Base-by-base conservation (phyloP, 2,329 filamentous ascomycete species). In the Arthroderma sp. region DNA sequence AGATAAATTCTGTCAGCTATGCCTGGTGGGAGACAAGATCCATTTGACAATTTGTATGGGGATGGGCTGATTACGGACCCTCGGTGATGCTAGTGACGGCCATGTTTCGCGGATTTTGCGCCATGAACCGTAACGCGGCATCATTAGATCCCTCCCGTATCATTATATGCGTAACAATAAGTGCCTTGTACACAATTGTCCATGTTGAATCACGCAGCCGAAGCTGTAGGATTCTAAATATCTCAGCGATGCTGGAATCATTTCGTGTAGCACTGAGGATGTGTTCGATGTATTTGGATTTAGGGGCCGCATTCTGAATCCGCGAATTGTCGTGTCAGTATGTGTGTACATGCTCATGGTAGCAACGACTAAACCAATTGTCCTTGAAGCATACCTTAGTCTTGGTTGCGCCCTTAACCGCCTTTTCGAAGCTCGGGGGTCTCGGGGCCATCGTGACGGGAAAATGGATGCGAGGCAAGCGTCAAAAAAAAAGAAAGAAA, bases 231-330 rank as follows among this genome's bases (percentile, higher is more conserved):
- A 87, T 85, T 49, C 91, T 81, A 64, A 98, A 96, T 59, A 98
- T 85, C 68, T 98, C 91, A 48, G 82, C 89, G 48, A 98, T 86
- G 53, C 89, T 91, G 44, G 85, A 84, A 67, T 98, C 91, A 22
- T 87, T 83, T 67, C 95, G 86, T 33, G 91, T 98, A 51, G 91
- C 89, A 53, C 95, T 76, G 46, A 98, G 77, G 60, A 98, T 95
- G 62, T 95, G 87, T 65, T 98, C 91, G 70, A 98, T 93, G 70
- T 96, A 98, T 69, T 98, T 98, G 46, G 89, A 91, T 71, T 98
- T 98, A 42, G 91, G 91, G 50, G 91, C 85, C 54, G 91, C 91
- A 67, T 88, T 83, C 85, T 93, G 59, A 33, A 11, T 31, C 22
- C 29, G 36, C 30, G 34, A 29, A 39, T 4, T 11, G 15, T 22